Base-by-base conservation (phyloP, 2,329 filamentous ascomycete genomes). In the Fusarium hainanense region DNA sequence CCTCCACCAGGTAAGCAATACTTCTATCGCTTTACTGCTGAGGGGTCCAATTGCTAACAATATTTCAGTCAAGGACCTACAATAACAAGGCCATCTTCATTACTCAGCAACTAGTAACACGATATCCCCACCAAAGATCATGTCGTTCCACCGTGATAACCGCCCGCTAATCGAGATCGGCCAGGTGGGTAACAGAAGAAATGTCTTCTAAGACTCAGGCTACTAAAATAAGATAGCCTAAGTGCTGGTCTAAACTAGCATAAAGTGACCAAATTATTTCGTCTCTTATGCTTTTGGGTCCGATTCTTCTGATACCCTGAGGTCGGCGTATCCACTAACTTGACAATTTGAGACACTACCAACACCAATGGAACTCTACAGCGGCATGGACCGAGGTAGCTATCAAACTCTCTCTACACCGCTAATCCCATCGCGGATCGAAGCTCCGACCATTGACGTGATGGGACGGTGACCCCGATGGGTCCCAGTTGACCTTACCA, bases 381-480 rank as follows among this genome's bases (percentile, higher is more conserved):
- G 16, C 34, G 41, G 16, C 30, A 54, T 37, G 12, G 44, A 23
- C 61, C 49, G 37, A 49, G 43, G 58, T 23, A 40, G 7, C 4
- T 13, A 30, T 13, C 13, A 49, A 58, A 50, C 40, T 46, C 30
- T 50, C 11, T 6, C 9, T 27, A 49, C 32, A 65, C 61, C 61
- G 63, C 63, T 66, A 66, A 44, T 60, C 63, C 61, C 18, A 49
- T 66, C 61, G 13, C 20, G 63, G 61, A 48, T 13, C 13, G n/a
- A 46, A 30, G 3, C 18, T 21, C 11, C 58, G 42, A 42, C 60
- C 60, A 28, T 64, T 47, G 32, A 58, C 40, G 40, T 64, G 40
- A 47, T 47, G 16, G n/a, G 12, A 41, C 23, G 32, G 48, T 7
- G 12, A 51, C 18, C 11, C 48, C 48, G 48, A 44, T 20, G 48